Percentiles rank a stretch among this genome's conserved stretches.
These are phyloP conservation scores for Rosa multiflora DNA, from an alignment of 306 rosid genomes.

Conservation along the genomic window DNA sequence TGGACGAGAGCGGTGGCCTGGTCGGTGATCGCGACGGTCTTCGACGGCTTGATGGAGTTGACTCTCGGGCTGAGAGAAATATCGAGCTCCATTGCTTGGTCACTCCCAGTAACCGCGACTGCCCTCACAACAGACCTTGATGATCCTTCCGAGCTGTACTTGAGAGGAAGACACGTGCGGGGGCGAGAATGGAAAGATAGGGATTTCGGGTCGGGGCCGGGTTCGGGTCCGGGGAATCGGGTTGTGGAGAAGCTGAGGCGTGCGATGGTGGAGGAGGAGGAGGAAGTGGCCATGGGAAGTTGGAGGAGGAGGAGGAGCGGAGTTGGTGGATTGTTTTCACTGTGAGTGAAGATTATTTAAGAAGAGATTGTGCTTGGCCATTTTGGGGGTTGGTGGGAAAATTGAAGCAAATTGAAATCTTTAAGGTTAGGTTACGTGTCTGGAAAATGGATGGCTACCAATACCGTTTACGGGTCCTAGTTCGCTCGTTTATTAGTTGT, in stretches of 20 bases:
- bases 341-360: too few relatives aligned
- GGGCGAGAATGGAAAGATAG: conserved; percentile 33
- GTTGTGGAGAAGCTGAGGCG: conserved; percentile 15
- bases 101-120: conserved; percentile 35
- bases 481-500: too few relatives aligned
- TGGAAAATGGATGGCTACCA: too few relatives aligned
- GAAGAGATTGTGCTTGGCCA: too few relatives aligned
- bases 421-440: neutral
- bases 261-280: conserved; percentile 16
- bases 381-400: conserved; percentile 15
- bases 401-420: neutral
- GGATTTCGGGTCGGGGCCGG: conserved; percentile 35
- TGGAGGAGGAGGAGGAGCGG: neutral
- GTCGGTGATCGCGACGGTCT: conserved; percentile 81
- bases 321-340: neutral
- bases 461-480: too few relatives aligned
- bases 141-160: conserved; percentile 17
- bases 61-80: conserved; percentile 79
- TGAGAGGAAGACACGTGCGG: conserved; percentile 27
- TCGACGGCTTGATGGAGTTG: conserved; percentile 77
- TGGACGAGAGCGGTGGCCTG: conserved; percentile 80
- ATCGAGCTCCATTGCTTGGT: conserved; percentile 43
- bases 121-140: conserved; percentile 38
- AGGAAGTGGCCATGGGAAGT: conserved; percentile 35
- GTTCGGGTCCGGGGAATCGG: conserved; percentile 18